Conservation (phyloP, 306 rosid species). For the apple (Malus domestica) region ASM211411v1 NC_041798.1:34642001-34642500, state of each 20-base stretch:
- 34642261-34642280: background rate
- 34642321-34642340: background rate
- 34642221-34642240: background rate
- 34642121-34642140: background rate
- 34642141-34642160: background rate
- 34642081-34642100: background rate
- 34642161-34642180: background rate
- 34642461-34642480: background rate
- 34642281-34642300: background rate
- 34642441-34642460: background rate
- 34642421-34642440: background rate
- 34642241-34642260: background rate
- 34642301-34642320: background rate
- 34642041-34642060: background rate
- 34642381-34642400: background rate
- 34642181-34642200: background rate
- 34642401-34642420: background rate
- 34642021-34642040: background rate
- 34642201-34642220: background rate
- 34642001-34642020: background rate
- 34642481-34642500: background rate
- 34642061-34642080: background rate
- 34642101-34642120: background rate
- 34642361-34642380: background rate
- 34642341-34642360: background rate